Evolutionary conservation across 768 basidiomycete species (phyloP), one percentile per base, ranked within the genome.

Genomic region (Macrolepiota albuminosa): DNA sequence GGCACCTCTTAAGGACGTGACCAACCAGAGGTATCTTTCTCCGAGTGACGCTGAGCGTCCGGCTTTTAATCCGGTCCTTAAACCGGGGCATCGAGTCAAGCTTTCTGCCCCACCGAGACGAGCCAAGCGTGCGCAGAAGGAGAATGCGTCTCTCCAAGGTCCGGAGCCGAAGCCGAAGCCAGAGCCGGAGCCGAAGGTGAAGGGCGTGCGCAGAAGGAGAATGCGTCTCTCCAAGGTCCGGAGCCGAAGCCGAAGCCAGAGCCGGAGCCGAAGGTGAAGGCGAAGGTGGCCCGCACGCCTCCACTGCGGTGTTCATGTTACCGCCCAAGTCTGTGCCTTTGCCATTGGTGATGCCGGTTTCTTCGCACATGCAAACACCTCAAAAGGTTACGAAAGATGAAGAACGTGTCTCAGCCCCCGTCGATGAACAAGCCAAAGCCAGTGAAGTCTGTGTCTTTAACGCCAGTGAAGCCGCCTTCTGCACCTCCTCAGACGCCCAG

Each of bases 31-130:
- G 2, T 29, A 48, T 1, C 39, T 59, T 6, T 54, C 58, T 0
- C 58, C 58, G 2, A 37, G 16, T 4, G 58, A 59, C 14, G 58
- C 58, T 9, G 58, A 59, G 45, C 51, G 58, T 4, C 58, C 58
- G 11, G 9, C 52, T 24, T 54, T 51, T 14, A 47, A 14, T 13
- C 42, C 58, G 1, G 42, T 39, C 6, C n/a, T 54, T 10, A 43
- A 47, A 13, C 24, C 45, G 2, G 58, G 52, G 2, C 42, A 52
- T 3, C 39, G 43, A 0, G 39, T 59, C 8, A 59, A 59, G 46
- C 40, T 59, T 1, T 11, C 45, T 3, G 45, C 45, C 1, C 58
- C 58, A 0, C 58, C 42, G 0, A 58, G 52, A 14, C 39, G 50
- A 13, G 45, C 18, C 2, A 40, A 31, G 26, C 31, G 57, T 2